Conservation (phyloP, 139 green algal genomes). For the Deuterostichococcus epilithicus region DNA sequence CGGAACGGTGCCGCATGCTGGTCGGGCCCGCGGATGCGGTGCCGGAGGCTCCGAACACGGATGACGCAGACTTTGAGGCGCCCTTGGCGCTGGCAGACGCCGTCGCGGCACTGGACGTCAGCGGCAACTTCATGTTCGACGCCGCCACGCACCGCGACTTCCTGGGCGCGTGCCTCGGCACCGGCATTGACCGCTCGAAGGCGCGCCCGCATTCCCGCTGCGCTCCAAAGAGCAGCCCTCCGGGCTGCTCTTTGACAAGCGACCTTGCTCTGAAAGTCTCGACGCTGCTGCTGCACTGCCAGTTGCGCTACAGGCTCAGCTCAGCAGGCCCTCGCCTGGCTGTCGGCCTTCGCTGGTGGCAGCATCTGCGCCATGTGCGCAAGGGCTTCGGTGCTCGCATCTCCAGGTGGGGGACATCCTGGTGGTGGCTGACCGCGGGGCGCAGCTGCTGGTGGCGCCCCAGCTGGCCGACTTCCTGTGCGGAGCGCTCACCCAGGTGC, state of each 20-base stretch:
- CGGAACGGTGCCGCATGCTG: conserved; percentile 25
- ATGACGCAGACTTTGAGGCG: background rate
- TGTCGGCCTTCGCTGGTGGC: too few species aligned
- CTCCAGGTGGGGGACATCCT: conserved; percentile 57
- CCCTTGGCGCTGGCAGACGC: conserved; percentile 10
- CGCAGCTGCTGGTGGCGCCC: conserved; percentile 64
- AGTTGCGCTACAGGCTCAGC: too few species aligned
- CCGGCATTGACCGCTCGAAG: conserved; percentile 49
- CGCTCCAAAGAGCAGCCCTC: too few species aligned
- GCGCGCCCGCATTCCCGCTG: too few species aligned
- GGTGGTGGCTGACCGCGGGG: conserved; percentile 67
- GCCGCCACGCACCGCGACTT: conserved; percentile 75
- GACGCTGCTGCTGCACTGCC: too few species aligned
- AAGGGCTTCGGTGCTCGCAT: background rate
- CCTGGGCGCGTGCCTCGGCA: conserved; percentile 67
- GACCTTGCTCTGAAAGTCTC: too few species aligned
- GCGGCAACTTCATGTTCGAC: conserved; percentile 75
- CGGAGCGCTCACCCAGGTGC: conserved; percentile 47
- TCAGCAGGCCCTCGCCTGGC: too few species aligned
- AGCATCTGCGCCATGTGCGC: too few species aligned
- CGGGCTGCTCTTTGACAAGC: too few species aligned
- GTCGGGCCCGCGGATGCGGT: conserved; percentile 58
- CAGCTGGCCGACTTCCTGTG: conserved; percentile 70
- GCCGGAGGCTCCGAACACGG: background rate
- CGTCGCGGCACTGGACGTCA: conserved; percentile 59